phyloP scores from a whole-genome alignment of 1,284 basidiomycete genomes.

The Sanguinoderma infundibulare region DNA sequence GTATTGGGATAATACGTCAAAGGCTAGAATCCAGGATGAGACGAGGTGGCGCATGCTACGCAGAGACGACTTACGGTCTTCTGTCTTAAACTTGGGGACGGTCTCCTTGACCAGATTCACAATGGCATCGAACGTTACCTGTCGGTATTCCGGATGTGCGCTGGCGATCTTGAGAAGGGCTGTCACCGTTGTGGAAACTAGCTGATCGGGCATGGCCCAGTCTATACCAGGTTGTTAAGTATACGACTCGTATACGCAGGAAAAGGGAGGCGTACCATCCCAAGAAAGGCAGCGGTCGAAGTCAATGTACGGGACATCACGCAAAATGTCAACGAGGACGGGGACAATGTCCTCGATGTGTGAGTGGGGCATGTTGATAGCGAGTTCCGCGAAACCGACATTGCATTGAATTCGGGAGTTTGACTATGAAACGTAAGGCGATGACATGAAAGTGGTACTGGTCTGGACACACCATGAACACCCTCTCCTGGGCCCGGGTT shows the following conservation, averaged over 20 bases:
- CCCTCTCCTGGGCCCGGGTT: constrained; percentile 37
- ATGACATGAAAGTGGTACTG: neutral
- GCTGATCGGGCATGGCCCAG: constrained; percentile 83
- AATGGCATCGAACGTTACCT: constrained; percentile 58
- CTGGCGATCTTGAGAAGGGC: constrained; percentile 73
- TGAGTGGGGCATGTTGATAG: constrained; percentile 62
- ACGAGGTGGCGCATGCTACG: neutral
- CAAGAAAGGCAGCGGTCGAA: constrained; percentile 80
- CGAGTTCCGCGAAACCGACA: constrained; percentile 77
- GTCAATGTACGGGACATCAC: constrained; percentile 72
- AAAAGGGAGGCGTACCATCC: constrained; percentile 56
- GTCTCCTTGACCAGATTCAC: constrained; percentile 62
- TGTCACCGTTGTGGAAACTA: constrained; percentile 76
- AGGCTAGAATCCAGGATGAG: constrained; percentile 47
- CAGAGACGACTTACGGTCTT: constrained; percentile 50
- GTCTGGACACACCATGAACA: constrained; percentile 60
- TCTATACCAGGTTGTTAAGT: constrained; percentile 43
- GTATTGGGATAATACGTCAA: constrained; percentile 74
- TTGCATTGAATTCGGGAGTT: constrained; percentile 75
- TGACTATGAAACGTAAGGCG: constrained; percentile 37
- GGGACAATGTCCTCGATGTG: constrained; percentile 56
- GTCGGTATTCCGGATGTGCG: constrained; percentile 51
- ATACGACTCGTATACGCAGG: neutral
- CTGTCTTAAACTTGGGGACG: constrained; percentile 57
- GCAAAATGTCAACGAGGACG: constrained; percentile 66